phyloP scores from a whole-genome alignment of 495 filamentous ascomycete genomes.

The Penicillium goetzii region DNA sequence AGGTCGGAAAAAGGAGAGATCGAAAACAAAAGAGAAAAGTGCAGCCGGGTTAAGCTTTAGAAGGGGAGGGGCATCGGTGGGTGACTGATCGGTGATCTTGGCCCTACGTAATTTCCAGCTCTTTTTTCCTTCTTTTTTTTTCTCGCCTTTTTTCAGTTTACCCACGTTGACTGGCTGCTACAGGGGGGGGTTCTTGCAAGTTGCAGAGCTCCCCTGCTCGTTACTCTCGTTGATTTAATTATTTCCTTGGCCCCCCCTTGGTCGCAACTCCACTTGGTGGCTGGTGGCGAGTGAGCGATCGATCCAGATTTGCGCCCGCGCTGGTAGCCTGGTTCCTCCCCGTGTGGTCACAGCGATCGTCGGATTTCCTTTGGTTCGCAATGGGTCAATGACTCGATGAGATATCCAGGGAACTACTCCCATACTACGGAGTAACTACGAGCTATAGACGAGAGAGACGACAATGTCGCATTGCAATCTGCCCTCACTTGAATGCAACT shows the following conservation, averaged over 20 bases:
- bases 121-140: conserved; percentile 12
- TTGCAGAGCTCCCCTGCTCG: conserved; percentile 8
- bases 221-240: neutral
- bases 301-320: conserved; percentile 23
- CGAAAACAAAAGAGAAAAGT: conserved; percentile 14
- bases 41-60: conserved; percentile 25
- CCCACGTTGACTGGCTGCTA: neutral
- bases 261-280: conserved; percentile 17
- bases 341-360: conserved; percentile 10
- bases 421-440: neutral
- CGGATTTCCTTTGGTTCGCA: conserved; percentile 7
- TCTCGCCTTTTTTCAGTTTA: conserved; percentile 1
- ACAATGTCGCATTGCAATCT: neutral
- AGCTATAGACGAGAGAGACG: neutral
- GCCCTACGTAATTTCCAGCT: conserved; percentile 26
- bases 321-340: conserved; percentile 14
- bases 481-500: neutral
- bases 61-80: conserved; percentile 24
- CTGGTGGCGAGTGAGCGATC: conserved; percentile 23
- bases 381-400: conserved; percentile 29
- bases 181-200: neutral
- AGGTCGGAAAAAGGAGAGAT: conserved; percentile 7
- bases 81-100: conserved; percentile 28
- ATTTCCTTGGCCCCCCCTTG: neutral
- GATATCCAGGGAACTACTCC: neutral